Base-by-base conservation (phyloP, 129 eudicot genomes). In the Helichrysum umbraculigerum region DNA sequence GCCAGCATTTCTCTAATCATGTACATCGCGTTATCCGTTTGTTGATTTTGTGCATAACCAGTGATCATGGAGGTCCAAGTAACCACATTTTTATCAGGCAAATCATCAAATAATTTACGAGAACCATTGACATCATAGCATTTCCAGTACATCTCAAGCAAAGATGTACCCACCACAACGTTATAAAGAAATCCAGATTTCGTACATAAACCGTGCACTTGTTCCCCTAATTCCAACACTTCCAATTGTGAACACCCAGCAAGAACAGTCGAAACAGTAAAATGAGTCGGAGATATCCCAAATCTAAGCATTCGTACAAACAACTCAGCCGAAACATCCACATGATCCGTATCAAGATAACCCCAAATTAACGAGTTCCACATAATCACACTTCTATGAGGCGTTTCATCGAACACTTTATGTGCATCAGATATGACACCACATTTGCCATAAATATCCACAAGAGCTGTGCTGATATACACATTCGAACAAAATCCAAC, bases 331-430 rank as follows among this genome's bases (percentile, higher is more conserved):
- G 81, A 79, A 54, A 71, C 20, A 39, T 54, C 77, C 0, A 79
- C 59, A 65, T 9, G 52, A 10, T 50, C 63, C 37, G 80, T 19
- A 35, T 71, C 25, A 64, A 87, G 79, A 71, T 87, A 87, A 33
- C 88, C 89, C 17, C 87, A 80, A 57, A 89, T 83, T 66, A 89
- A 64, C 0, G 96, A 83, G 79, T 89, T 89, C 91, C 91, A 89
- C 47, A 88, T 73, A 9, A 89, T 84, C 44, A 75, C 91, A 64
- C 84, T 87, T 75, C 87, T 77, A 0, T 79, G 65, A 51, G 86
- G 86, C 90, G 84, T 90, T 82, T 85, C 90, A 73, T 85, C 90
- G 15, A 87, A 90, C 87, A 90, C 29, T 37, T 68, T 44, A 0
- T 72, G 87, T 0, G 87, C 90, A 68, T 29, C 17, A 4, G 63